Evolutionary conservation across 2,329 filamentous ascomycete species (phyloP).

Genomic region (Ophiostoma perfectum): DNA sequence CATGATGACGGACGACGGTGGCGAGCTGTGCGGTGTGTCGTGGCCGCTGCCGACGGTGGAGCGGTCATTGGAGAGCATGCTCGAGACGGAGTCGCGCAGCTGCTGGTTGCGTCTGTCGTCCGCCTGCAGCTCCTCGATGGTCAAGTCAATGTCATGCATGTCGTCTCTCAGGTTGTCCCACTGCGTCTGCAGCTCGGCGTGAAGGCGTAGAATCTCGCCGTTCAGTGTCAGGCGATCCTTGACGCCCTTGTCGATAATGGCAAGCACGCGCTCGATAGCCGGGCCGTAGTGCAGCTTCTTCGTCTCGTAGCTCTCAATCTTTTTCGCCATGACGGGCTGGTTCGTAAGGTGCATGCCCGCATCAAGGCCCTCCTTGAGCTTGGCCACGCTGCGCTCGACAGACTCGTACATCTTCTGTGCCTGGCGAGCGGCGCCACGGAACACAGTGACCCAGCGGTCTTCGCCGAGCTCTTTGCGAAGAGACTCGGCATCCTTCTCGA

Average conservation of each 20-base stretch:
- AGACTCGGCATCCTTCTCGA: constrained; percentile 85
- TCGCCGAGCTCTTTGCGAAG: constrained; percentile 86
- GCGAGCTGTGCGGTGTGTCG: constrained; percentile 65
- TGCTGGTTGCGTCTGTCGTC: constrained; percentile 60
- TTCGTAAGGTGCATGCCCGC: constrained; percentile 68
- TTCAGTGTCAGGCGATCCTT: constrained; percentile 94
- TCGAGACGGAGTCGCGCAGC: constrained; percentile 86
- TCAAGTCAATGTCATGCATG: constrained; percentile 69
- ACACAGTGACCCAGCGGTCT: constrained; percentile 93
- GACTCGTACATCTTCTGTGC: constrained; percentile 97
- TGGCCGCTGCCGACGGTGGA: constrained; percentile 64
- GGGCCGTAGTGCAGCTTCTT: constrained; percentile 93
- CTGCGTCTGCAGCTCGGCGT: constrained; percentile 77
- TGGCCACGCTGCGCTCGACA: constrained; percentile 77
- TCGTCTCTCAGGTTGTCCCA: constrained; percentile 72
- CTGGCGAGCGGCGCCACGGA: constrained; percentile 84
- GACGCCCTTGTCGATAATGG: constrained; percentile 93
- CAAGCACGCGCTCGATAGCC: constrained; percentile 83
- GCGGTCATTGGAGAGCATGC: constrained; percentile 77
- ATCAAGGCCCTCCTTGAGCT: constrained; percentile 76
- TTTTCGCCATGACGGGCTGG: constrained; percentile 65
- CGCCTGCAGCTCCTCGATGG: constrained; percentile 66
- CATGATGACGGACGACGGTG: constrained; percentile 58
- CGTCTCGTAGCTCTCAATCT: constrained; percentile 86
- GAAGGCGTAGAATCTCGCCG: constrained; percentile 82